Percentiles rank a stretch among this genome's conserved stretches.
Conservation (phyloP, 345 rosid genomes). For the Noccaea bulbosa region DNA sequence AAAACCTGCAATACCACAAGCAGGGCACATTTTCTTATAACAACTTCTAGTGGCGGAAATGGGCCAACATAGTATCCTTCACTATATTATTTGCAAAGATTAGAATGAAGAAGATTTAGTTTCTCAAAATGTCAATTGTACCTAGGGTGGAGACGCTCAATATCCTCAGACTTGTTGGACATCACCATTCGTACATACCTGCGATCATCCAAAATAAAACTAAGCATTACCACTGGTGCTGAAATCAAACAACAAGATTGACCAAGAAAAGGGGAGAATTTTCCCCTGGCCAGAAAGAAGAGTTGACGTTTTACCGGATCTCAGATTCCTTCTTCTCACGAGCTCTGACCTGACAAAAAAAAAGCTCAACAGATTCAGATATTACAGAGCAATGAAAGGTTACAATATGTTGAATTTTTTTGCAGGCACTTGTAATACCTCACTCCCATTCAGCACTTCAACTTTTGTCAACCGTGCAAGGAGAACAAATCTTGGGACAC, state of each 20-base stretch:
- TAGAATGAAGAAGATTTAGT: slow-evolving; percentile 1
- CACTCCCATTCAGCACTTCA: slow-evolving; percentile 89
- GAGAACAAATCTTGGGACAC: slow-evolving; percentile 78
- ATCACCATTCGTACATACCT: slow-evolving; percentile 86
- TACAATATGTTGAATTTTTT: slow-evolving; percentile 16
- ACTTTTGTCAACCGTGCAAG: slow-evolving; percentile 81
- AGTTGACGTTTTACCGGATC: slow-evolving; percentile 62
- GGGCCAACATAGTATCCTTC: not conserved
- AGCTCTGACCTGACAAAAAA: slow-evolving; percentile 57
- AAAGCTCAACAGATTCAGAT: slow-evolving; percentile 25
- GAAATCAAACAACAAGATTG: slow-evolving; percentile 10
- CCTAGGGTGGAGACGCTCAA: slow-evolving; percentile 77
- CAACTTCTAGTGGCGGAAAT: not conserved
- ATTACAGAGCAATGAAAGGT: slow-evolving; percentile 23
- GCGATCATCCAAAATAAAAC: slow-evolving; percentile 30
- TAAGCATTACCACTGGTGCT: not conserved
- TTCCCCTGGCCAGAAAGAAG: slow-evolving; percentile 4
- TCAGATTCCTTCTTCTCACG: slow-evolving; percentile 97
- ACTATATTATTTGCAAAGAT: slow-evolving; percentile 1
- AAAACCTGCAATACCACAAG: slow-evolving; percentile 55
- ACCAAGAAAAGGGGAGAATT: not conserved
- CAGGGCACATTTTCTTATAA: not conserved
- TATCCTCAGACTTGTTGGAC: slow-evolving; percentile 64
- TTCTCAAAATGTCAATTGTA: slow-evolving; percentile 33
- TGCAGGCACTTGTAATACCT: slow-evolving; percentile 56